Percentiles rank a stretch among this genome's conserved stretches.
These are phyloP conservation scores for Suillus decipiens DNA, from an alignment of 768 basidiomycete genomes.

Conservation along the genomic window DNA sequence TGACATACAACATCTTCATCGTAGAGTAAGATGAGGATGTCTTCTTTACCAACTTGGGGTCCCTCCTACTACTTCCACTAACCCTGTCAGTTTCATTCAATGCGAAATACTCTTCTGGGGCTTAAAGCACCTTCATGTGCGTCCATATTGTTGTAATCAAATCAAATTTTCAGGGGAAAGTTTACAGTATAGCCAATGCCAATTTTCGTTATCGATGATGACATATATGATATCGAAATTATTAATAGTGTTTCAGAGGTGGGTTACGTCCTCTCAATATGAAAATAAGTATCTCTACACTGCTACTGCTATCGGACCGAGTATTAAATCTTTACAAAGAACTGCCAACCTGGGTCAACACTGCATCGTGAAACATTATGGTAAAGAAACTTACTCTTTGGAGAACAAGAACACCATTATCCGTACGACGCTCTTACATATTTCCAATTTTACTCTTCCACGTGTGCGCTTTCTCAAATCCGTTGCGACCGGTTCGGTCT, in stretches of 20 bases:
- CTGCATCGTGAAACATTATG: not conserved
- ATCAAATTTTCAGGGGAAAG: not conserved
- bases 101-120: not conserved
- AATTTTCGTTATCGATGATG: not conserved
- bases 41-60: not conserved
- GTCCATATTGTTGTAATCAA: not conserved
- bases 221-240: not conserved
- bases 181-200: not conserved
- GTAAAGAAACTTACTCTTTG: constrained; percentile 1
- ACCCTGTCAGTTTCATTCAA: not conserved
- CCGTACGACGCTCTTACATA: constrained; percentile 6
- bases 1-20: too few species aligned
- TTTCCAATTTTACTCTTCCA: constrained; percentile 85
- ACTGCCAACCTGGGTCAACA: not conserved
- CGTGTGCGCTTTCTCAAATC: constrained; percentile 85
- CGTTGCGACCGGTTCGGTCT: constrained; percentile 79
- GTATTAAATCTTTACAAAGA: not conserved
- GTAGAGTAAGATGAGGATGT: not conserved
- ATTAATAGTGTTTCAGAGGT: not conserved
- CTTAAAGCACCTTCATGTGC: not conserved
- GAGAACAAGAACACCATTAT: not conserved
- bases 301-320: not conserved
- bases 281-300: not conserved
- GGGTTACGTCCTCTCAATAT: not conserved
- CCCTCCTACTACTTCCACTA: not conserved